phyloP scores from a whole-genome alignment of 345 rosid species.

The Bruguiera parviflora region DNA sequence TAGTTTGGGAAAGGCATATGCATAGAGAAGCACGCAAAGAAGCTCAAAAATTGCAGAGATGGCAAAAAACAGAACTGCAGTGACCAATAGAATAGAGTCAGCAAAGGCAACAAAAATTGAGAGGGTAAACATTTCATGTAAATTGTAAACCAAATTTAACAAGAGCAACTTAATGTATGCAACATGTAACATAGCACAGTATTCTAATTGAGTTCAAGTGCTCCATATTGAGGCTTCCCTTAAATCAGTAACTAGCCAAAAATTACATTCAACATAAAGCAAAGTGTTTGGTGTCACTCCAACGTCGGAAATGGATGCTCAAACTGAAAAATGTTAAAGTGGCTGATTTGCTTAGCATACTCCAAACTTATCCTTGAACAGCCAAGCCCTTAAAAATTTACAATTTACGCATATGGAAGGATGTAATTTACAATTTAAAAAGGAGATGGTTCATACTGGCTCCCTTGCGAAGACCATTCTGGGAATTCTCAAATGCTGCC shows the following conservation, averaged over 20 bases:
- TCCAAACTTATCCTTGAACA: too few relatives aligned
- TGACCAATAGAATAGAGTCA: neutral
- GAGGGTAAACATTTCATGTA: too few relatives aligned
- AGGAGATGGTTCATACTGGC: conserved; percentile 48
- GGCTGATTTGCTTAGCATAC: too few relatives aligned
- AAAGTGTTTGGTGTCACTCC: too few relatives aligned
- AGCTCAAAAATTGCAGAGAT: conserved; percentile 58
- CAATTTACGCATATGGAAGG: too few relatives aligned
- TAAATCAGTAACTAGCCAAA: neutral
- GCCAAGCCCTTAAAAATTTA: too few relatives aligned
- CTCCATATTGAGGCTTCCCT: neutral
- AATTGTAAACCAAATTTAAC: neutral
- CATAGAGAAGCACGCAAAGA: conserved; percentile 61
- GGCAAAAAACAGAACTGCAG: conserved; percentile 61
- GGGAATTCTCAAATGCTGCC: conserved; percentile 64
- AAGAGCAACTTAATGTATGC: neutral
- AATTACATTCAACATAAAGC: too few relatives aligned
- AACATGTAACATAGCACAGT: too few relatives aligned
- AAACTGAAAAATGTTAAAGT: too few relatives aligned
- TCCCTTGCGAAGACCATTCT: conserved; percentile 72
- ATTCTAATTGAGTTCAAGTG: too few relatives aligned
- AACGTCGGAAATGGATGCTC: too few relatives aligned
- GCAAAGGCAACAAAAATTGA: neutral
- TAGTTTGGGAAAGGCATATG: conserved; percentile 54
- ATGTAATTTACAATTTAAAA: too few relatives aligned